These are phyloP conservation scores for Chrysanthemum lavandulifolium DNA, from an alignment of 129 eudicot species.

Conservation along the genomic window DNA sequence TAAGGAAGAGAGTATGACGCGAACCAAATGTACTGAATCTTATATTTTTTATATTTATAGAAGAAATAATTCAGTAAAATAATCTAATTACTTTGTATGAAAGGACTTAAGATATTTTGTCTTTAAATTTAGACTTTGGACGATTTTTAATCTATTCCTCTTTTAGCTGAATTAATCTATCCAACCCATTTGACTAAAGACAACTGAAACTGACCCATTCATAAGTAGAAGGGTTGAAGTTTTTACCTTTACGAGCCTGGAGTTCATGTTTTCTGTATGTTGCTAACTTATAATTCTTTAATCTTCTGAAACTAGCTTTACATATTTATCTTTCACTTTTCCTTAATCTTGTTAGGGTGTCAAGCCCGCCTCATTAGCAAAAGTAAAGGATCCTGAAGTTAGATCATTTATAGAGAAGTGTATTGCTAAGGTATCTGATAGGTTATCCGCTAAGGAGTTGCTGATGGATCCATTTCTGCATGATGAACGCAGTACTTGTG, in stretches of 20 bases:
- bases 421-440: constrained; percentile 66
- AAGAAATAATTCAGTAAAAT: background rate
- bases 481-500: constrained; percentile 51
- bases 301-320: background rate
- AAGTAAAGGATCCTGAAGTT: constrained; percentile 81
- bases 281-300: background rate
- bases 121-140: background rate
- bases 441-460: constrained; percentile 84
- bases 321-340: background rate
- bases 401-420: constrained; percentile 87
- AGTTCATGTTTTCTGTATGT: background rate
- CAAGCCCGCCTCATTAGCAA: constrained; percentile 81
- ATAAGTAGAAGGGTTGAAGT: no score
- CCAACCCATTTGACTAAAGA: background rate
- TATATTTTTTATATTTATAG: background rate
- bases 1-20: background rate
- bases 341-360: constrained; percentile 59
- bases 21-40: background rate
- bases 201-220: background rate
- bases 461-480: constrained; percentile 72
- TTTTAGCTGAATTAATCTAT: background rate
- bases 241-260: background rate
- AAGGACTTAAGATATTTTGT: no score
- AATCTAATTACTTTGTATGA: background rate
- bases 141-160: no score